A percentile compares a stretch with the other conserved stretches of the same genome.
phyloP scores from a whole-genome alignment of 2,329 filamentous ascomycete species.

The Akanthomyces muscarius region DNA sequence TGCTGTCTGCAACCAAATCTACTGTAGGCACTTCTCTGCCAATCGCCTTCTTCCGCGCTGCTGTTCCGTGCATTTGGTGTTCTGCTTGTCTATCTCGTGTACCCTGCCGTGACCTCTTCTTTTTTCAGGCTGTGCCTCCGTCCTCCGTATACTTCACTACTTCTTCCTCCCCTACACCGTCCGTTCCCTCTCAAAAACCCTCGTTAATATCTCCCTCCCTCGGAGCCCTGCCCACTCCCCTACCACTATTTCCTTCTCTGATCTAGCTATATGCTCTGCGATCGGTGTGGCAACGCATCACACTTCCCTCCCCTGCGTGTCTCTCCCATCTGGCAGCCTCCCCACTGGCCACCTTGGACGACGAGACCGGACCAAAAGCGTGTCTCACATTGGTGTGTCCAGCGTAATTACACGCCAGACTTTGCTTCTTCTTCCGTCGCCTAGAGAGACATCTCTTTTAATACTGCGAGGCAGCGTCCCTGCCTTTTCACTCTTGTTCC shows the following conservation, averaged over 20 bases:
- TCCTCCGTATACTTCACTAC: not conserved
- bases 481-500: not conserved
- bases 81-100: not conserved
- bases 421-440: constrained; percentile 15
- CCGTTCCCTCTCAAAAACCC: not conserved
- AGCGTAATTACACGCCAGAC: constrained; percentile 15
- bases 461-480: not conserved
- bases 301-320: constrained; percentile 6
- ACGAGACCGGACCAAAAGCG: constrained; percentile 5
- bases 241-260: not conserved
- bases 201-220: not conserved
- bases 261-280: constrained; percentile 1
- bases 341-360: not conserved
- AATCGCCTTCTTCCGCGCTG: not conserved
- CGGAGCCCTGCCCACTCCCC: not conserved
- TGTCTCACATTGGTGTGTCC: constrained; percentile 15
- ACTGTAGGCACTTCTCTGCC: not conserved
- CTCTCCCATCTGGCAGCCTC: constrained; percentile 10
- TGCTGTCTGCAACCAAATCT: not conserved
- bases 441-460: constrained; percentile 3
- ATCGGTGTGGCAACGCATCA: not conserved
- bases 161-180: not conserved
- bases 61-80: not conserved
- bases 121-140: not conserved
- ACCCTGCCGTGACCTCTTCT: not conserved